phyloP scores from a whole-genome alignment of 306 rosid genomes.

The Glycine soja region DNA sequence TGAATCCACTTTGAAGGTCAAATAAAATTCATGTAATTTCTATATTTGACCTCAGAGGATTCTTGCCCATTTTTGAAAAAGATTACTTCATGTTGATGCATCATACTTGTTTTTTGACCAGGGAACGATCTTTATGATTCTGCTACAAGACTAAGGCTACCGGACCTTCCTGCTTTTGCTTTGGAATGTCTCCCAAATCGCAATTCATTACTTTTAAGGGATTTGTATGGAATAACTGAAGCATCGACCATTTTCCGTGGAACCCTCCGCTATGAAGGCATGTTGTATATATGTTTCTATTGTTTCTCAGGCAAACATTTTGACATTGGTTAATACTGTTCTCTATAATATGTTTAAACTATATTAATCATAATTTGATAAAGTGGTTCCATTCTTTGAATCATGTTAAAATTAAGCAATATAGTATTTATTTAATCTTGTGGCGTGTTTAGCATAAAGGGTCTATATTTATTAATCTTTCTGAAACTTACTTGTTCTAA shows the following conservation, averaged over 20 bases:
- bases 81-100: constrained; percentile 8
- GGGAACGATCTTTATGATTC: constrained; percentile 85
- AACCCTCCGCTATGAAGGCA: constrained; percentile 97
- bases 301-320: constrained; percentile 20
- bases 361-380: constrained; percentile 8
- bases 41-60: not conserved
- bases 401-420: constrained; percentile 17
- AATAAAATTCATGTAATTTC: constrained; percentile 26
- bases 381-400: not conserved
- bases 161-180: constrained; percentile 92
- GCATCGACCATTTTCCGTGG: constrained; percentile 92
- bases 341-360: constrained; percentile 27
- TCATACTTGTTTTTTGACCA: constrained; percentile 44
- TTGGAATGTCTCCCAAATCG: constrained; percentile 93
- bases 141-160: constrained; percentile 68
- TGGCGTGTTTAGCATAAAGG: not conserved
- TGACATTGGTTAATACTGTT: constrained; percentile 17
- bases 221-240: constrained; percentile 85
- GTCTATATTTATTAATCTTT: constrained; percentile 25
- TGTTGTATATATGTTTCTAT: constrained; percentile 37
- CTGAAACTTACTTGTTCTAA: constrained; percentile 17
- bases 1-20: not conserved
- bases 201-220: constrained; percentile 79
- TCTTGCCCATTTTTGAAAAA: not conserved
- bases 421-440: too few relatives aligned